phyloP scores from a whole-genome alignment of 805 yeast species.

The Yamadazyma scolyti region DNA sequence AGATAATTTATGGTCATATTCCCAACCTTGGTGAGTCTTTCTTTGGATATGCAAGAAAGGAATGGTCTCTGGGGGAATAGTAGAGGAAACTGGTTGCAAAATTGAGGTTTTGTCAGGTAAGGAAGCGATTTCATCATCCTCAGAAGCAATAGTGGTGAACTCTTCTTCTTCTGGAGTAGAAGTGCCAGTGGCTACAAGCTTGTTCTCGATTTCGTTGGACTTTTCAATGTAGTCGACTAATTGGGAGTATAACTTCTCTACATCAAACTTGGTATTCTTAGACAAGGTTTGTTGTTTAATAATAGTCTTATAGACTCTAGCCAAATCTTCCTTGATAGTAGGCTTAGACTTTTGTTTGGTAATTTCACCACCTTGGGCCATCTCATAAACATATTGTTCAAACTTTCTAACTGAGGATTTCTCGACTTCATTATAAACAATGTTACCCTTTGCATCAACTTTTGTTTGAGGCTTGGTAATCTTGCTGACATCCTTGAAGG shows the following conservation, averaged over 20 bases:
- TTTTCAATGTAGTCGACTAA: slow-evolving; percentile 65
- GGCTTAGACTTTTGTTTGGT: slow-evolving; percentile 64
- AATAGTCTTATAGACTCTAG: slow-evolving; percentile 77
- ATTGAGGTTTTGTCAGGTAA: slow-evolving; percentile 68
- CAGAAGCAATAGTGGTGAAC: slow-evolving; percentile 44
- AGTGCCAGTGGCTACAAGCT: slow-evolving; percentile 45
- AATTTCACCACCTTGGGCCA: slow-evolving; percentile 91
- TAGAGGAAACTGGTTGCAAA: slow-evolving; percentile 67
- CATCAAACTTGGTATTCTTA: slow-evolving; percentile 59
- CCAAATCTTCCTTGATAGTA: slow-evolving; percentile 79
- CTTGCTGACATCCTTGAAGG: slow-evolving; percentile 88
- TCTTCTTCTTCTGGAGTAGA: slow-evolving; percentile 33
- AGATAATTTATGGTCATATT: slow-evolving; percentile 75
- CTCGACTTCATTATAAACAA: slow-evolving; percentile 78
- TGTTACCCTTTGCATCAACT: slow-evolving; percentile 84
- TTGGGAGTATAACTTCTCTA: slow-evolving; percentile 68
- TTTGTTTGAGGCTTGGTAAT: slow-evolving; percentile 95
- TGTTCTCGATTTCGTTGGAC: slow-evolving; percentile 63
- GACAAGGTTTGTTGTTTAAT: slow-evolving; percentile 67
- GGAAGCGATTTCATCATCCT: slow-evolving; percentile 82
- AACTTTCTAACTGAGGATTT: slow-evolving; percentile 90
- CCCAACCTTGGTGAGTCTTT: slow-evolving; percentile 77
- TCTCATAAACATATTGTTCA: slow-evolving; percentile 91
- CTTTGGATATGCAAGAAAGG: slow-evolving; percentile 93
- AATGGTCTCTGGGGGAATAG: slow-evolving; percentile 76